These are phyloP conservation scores for Oligophagozyma castellii DNA, from an alignment of 1,139 yeast genomes.

Conservation along the genomic window DNA sequence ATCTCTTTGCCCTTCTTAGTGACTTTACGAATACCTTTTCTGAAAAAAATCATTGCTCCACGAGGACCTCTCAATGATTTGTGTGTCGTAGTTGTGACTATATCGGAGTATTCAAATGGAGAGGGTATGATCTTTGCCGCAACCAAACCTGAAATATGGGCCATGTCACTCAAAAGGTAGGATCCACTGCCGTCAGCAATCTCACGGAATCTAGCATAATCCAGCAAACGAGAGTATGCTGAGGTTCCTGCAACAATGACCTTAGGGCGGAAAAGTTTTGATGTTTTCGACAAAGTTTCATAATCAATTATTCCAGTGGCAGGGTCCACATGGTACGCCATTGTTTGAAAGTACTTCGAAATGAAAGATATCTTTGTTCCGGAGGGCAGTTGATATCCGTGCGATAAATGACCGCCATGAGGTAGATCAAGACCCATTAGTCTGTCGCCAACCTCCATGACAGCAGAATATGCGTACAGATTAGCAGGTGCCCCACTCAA, in stretches of 20 bases:
- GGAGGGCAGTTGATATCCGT: slow-evolving; percentile 78
- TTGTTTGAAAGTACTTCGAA: slow-evolving; percentile 89
- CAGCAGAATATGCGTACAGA: slow-evolving; percentile 84
- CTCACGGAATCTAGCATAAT: slow-evolving; percentile 75
- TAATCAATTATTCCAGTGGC: slow-evolving; percentile 85
- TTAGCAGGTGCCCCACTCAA: slow-evolving; percentile 95
- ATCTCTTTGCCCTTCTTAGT: slow-evolving; percentile 81
- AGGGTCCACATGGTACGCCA: slow-evolving; percentile 86
- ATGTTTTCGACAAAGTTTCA: slow-evolving; percentile 74
- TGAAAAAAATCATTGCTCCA: slow-evolving; percentile 96
- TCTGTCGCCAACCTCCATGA: slow-evolving; percentile 82
- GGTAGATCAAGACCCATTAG: slow-evolving; percentile 94
- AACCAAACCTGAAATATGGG: slow-evolving; percentile 88
- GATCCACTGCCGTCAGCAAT: slow-evolving; percentile 93
- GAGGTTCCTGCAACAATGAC: slow-evolving; percentile 93
- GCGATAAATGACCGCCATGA: slow-evolving; percentile 94
- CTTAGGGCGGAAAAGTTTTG: slow-evolving; percentile 83
- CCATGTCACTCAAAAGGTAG: slow-evolving; percentile 86
- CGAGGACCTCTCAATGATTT: slow-evolving; percentile 97
- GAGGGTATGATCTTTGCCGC: slow-evolving; percentile 88
- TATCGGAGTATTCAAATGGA: slow-evolving; percentile 89
- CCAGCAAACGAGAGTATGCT: slow-evolving; percentile 85
- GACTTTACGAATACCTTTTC: slow-evolving; percentile 78
- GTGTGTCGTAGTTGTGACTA: slow-evolving; percentile 95
- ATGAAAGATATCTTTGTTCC: slow-evolving; percentile 79